phyloP scores from a whole-genome alignment of 768 basidiomycete species.

The Leucocoprinus birnbaumii region DNA sequence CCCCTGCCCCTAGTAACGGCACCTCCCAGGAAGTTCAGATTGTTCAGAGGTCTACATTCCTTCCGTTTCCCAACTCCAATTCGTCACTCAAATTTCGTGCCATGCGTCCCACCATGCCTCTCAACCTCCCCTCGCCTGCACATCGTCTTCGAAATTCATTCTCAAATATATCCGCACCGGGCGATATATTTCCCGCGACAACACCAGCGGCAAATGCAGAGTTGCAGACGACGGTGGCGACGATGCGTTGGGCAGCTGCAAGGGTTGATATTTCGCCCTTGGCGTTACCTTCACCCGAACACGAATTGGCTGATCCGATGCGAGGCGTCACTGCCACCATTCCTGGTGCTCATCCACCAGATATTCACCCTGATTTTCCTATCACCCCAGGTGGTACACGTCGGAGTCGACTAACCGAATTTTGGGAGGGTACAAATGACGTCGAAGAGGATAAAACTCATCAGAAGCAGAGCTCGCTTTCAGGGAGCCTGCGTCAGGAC shows the following conservation, averaged over 20 bases:
- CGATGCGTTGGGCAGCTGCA: slow-evolving; percentile 84
- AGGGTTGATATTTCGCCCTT: slow-evolving; percentile 83
- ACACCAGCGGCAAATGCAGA: slow-evolving; percentile 38
- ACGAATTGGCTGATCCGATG: slow-evolving; percentile 90
- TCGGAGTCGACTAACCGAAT: slow-evolving; percentile 59
- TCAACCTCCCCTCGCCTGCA: slow-evolving; percentile 22
- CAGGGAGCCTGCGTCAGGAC: slow-evolving; percentile 12
- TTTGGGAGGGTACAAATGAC: slow-evolving; percentile 78
- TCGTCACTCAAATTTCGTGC: slow-evolving; percentile 18
- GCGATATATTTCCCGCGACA: slow-evolving; percentile 17
- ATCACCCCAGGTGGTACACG: slow-evolving; percentile 48
- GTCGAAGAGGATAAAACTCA: slow-evolving; percentile 35
- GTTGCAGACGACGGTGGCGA: slow-evolving; percentile 67
- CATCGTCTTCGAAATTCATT: slow-evolving; percentile 35
- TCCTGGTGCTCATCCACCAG: slow-evolving; percentile 53
- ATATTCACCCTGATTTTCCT: slow-evolving; percentile 26
- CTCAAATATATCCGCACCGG: slow-evolving; percentile 16
- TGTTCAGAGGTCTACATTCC: slow-evolving; percentile 2
- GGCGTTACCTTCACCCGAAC: slow-evolving; percentile 86
- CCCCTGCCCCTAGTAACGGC: not conserved
- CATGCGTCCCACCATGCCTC: slow-evolving; percentile 18
- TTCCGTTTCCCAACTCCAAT: slow-evolving; percentile 3
- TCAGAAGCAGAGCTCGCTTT: slow-evolving; percentile 13
- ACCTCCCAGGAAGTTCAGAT: not conserved
- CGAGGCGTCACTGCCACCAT: slow-evolving; percentile 66